Base-by-base conservation (phyloP, 1,139 yeast genomes). In the Taiozyma sp. region DNA sequence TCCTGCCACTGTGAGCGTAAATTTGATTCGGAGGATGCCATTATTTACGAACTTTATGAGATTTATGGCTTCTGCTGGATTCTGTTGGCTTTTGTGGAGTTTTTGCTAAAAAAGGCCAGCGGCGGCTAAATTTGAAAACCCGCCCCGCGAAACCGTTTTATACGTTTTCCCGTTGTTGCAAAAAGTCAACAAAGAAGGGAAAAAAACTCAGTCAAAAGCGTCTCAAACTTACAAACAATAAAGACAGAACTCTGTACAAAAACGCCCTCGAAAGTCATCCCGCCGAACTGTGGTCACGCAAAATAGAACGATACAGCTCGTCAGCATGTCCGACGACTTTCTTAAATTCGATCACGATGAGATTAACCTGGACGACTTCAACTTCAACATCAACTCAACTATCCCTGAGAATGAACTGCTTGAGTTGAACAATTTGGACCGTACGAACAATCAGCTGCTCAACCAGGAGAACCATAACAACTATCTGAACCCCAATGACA, bases 1-100 rank as follows among this genome's bases (percentile, higher is more conserved):
- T 67, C 63, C 44, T 63, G 65, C 58, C 71, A 62, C 22, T 73
- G 72, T 43, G 69, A 70, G 50, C 74, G 62, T n/a, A 71, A 57
- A 22, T 58, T 47, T 4, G 54, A 47, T 16, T 50, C 53, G 2
- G 48, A 42, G 4, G 47, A 34, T 2, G 50, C 47, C 50, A 44
- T 47, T 24, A 24, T 24, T 24, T 24, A 24, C 7, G 26, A 24
- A 7, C 26, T 22, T 28, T 37, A 9, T 19, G n/a, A 16, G 6
- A 4, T 37, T 37, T 19, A 37, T 10, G 24, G 4, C 24, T 19
- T 37, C 8, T 16, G 19, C 19, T 16, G 19, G 19, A 16, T 16
- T 16, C 19, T 32, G 26, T 5, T 32, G 10, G 9, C 19, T 19
- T n/a, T 30, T 30, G 35, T 32, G 35, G 35, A 32, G 35, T 32